phyloP scores from a whole-genome alignment of 345 rosid genomes.

The Eucalyptus microcorys region DNA sequence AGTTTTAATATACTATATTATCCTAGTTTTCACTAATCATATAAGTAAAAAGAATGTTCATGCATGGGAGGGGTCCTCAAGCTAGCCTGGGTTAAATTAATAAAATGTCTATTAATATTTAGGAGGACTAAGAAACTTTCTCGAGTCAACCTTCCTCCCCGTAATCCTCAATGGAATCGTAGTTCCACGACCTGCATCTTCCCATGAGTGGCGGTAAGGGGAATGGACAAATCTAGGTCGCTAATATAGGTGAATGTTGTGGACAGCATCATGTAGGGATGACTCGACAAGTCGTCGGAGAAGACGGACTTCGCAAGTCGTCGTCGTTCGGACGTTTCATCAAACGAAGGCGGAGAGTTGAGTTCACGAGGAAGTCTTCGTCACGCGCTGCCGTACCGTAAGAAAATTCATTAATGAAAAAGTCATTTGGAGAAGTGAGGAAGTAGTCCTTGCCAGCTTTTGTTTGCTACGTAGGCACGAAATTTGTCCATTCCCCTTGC shows the following conservation, averaged over 20 bases:
- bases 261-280: neutral
- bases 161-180: neutral
- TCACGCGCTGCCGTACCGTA: no score
- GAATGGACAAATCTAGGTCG: accelerated
- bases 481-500: no score
- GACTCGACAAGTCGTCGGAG: neutral
- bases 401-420: no score
- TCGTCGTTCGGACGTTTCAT: no score
- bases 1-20: no score
- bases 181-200: neutral
- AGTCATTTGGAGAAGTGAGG: no score
- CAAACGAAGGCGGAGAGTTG: neutral
- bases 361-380: accelerated
- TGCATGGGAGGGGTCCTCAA: neutral
- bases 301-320: neutral
- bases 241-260: neutral
- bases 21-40: accelerated
- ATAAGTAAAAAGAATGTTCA: neutral
- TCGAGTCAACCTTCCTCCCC: neutral
- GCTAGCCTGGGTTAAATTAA: accelerated
- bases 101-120: neutral
- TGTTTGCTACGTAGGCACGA: no score
- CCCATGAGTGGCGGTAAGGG: no score
- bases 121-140: neutral
- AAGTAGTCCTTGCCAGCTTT: no score